Conservation (phyloP, 441 rosid genomes). For the Eutrema salsugineum region DNA sequence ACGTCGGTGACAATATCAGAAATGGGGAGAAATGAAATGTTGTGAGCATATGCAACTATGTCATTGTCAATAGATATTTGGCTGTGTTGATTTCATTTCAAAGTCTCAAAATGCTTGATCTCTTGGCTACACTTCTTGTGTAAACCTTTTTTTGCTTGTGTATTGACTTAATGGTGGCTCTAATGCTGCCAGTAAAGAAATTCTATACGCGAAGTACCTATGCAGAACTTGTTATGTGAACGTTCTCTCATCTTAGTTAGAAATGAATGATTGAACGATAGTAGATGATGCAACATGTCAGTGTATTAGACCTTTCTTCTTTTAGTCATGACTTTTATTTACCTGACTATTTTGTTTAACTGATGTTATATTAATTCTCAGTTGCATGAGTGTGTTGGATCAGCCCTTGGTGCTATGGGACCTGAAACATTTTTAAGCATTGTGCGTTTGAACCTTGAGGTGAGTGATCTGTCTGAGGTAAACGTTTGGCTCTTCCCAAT, state of each 20-base stretch:
- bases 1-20: too few species aligned
- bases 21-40: background rate
- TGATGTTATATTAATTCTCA: slow-evolving; percentile 30
- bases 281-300: background rate
- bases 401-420: slow-evolving; percentile 93
- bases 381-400: slow-evolving; percentile 95
- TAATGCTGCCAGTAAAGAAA: background rate
- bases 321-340: background rate
- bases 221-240: background rate
- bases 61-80: background rate
- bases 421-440: slow-evolving; percentile 75
- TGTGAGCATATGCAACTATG: background rate
- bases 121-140: background rate
- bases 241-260: background rate
- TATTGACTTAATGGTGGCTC: background rate
- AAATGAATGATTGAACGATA: background rate
- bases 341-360: background rate
- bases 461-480: slow-evolving; percentile 71
- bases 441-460: slow-evolving; percentile 75
- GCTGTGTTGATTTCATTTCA: background rate
- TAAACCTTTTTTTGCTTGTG: background rate
- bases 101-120: slow-evolving; percentile 3
- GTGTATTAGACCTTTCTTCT: background rate
- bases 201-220: background rate
- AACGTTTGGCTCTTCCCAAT: slow-evolving; percentile 96